phyloP scores from a whole-genome alignment of 1,284 basidiomycete genomes.

The Malassezia sp. region DNA sequence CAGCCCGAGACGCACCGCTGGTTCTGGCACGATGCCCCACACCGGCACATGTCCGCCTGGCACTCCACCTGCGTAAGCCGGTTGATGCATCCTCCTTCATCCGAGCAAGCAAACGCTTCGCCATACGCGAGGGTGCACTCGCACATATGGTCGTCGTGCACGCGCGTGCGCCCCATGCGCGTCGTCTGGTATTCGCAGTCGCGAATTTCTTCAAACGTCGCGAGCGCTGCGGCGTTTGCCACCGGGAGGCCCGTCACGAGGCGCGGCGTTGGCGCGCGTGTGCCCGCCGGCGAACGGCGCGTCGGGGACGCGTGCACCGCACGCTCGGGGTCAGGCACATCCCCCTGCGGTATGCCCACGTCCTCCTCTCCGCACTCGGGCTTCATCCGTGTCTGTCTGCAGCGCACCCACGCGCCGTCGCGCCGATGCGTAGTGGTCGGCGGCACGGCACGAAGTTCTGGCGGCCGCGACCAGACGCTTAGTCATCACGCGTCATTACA shows the following conservation, averaged over 20 bases:
- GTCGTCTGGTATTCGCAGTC: conserved; percentile 80
- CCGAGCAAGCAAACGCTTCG: conserved; percentile 61
- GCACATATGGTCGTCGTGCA: conserved; percentile 57
- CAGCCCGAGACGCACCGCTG: conserved; percentile 50
- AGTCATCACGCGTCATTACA: too few species aligned
- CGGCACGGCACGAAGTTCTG: too few species aligned
- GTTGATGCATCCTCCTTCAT: conserved; percentile 87
- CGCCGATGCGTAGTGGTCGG: too few species aligned
- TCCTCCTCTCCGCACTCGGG: too few species aligned
- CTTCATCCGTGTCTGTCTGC: too few species aligned
- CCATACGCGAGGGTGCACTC: conserved; percentile 8
- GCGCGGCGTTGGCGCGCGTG: conserved; percentile 17
- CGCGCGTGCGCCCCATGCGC: conserved; percentile 71
- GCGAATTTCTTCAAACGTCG: conserved; percentile 62
- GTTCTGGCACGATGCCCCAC: conserved; percentile 71
- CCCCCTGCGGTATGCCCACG: too few species aligned
- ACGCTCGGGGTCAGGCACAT: too few species aligned
- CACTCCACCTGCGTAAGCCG: conserved; percentile 94
- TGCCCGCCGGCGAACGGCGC: neutral
- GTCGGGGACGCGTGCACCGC: neutral
- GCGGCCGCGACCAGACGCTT: too few species aligned
- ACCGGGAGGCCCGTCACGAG: conserved; percentile 27
- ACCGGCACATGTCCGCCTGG: conserved; percentile 72
- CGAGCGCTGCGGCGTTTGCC: conserved; percentile 52
- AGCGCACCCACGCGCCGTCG: too few species aligned